A percentile compares a stretch with the other conserved stretches of the same genome.
Evolutionary conservation across 176 grass and related monocot genomes (phyloP).

Genomic region (Zoysia japonica): DNA sequence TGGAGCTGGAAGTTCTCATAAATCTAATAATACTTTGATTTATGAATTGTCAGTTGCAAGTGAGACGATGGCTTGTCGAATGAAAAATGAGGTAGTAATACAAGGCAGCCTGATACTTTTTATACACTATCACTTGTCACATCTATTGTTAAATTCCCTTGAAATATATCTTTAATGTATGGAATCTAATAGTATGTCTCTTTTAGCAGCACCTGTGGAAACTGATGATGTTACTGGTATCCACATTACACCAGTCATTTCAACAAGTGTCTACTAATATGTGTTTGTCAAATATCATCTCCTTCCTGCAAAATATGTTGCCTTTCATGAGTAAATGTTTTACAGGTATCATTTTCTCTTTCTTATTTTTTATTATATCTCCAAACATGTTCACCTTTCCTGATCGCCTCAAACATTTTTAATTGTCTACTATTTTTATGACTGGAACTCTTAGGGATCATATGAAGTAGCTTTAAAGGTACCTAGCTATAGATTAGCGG

Average conservation of each 20-base stretch:
- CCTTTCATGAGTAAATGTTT: conserved; percentile 74
- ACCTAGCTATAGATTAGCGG: neutral
- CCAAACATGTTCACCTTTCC: neutral
- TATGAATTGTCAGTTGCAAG: conserved; percentile 64
- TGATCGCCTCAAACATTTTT: neutral
- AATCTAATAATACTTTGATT: conserved; percentile 56
- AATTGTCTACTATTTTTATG: neutral
- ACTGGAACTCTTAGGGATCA: neutral
- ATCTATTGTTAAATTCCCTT: conserved; percentile 14
- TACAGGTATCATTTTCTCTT: conserved; percentile 52
- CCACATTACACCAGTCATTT: conserved; percentile 63
- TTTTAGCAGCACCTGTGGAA: conserved; percentile 74
- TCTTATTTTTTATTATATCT: conserved; percentile 12
- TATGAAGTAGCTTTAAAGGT: neutral
- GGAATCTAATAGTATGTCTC: conserved; percentile 34
- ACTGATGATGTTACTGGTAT: conserved; percentile 68
- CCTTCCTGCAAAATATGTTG: conserved; percentile 73
- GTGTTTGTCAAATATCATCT: conserved; percentile 72
- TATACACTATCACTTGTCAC: conserved; percentile 26
- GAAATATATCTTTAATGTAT: conserved; percentile 10
- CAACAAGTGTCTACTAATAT: conserved; percentile 53
- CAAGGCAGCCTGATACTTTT: neutral
- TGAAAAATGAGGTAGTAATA: conserved; percentile 69
- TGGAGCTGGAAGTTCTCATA: conserved; percentile 42
- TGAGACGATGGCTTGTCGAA: conserved; percentile 61